Percentiles rank a stretch among this genome's conserved stretches.
phyloP scores from a whole-genome alignment of 306 rosid genomes.

The Prunus fruticosa region DNA sequence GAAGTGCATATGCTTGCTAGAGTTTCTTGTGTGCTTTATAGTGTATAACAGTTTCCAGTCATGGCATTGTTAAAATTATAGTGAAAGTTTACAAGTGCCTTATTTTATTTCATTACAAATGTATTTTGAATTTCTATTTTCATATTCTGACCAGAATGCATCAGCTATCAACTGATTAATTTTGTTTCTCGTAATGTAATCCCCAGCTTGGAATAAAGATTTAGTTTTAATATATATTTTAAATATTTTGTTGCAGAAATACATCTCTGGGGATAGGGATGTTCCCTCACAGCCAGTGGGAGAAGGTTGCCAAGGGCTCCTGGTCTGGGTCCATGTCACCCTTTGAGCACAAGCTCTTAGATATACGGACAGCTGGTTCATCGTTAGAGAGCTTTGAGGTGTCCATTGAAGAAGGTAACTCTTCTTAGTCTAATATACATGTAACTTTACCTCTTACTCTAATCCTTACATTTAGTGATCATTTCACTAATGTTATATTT shows the following conservation, averaged over 20 bases:
- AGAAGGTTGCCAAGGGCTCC: constrained; percentile 69
- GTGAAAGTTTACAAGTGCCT: neutral
- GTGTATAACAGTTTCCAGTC: neutral
- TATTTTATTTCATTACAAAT: neutral
- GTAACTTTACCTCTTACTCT: constrained; percentile 7
- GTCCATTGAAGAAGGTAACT: constrained; percentile 72
- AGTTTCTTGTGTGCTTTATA: neutral
- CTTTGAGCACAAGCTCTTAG: constrained; percentile 69
- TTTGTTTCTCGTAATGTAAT: too few species aligned
- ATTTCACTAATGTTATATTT: constrained; percentile 13
- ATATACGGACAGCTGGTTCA: constrained; percentile 58
- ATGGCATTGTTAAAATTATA: neutral
- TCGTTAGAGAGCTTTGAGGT: constrained; percentile 66
- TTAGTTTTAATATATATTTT: constrained; percentile 2
- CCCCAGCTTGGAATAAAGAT: neutral
- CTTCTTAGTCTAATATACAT: constrained; percentile 9
- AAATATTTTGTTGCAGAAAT: constrained; percentile 55
- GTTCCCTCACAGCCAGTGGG: constrained; percentile 85
- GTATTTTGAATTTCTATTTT: neutral
- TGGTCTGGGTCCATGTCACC: constrained; percentile 85
- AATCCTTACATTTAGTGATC: neutral
- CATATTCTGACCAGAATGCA: neutral
- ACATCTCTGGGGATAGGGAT: constrained; percentile 63
- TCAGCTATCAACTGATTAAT: neutral
- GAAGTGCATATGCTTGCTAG: neutral